Conservation (phyloP, 805 yeast genomes). For the Wickerhamiella brachini region DNA sequence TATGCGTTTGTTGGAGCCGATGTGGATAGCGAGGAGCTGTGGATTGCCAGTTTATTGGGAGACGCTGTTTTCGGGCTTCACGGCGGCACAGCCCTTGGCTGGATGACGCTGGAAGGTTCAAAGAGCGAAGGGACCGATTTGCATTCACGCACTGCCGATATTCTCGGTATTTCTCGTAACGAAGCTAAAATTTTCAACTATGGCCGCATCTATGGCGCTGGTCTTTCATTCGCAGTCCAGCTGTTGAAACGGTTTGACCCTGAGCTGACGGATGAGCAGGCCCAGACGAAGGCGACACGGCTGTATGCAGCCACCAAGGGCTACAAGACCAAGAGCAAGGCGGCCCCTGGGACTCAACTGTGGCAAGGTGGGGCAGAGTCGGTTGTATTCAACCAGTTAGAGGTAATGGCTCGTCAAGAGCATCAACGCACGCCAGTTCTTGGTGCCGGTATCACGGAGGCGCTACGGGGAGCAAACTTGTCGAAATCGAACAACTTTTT, state of each 20-base stretch:
- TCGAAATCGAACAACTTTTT: conserved; percentile 46
- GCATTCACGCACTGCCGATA: conserved; percentile 85
- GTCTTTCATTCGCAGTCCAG: conserved; percentile 78
- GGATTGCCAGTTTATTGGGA: conserved; percentile 95
- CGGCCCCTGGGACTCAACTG: conserved; percentile 15
- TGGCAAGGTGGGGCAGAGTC: conserved; percentile 86
- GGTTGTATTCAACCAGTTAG: conserved; percentile 77
- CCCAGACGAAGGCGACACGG: conserved; percentile 45
- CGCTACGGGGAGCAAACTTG: conserved; percentile 54
- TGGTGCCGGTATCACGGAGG: conserved; percentile 87
- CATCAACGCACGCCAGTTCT: conserved; percentile 80
- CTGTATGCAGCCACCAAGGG: conserved; percentile 84
- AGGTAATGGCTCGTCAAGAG: conserved; percentile 69
- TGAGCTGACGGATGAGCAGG: conserved; percentile 47
- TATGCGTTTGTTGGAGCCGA: conserved; percentile 95
- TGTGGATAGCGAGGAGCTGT: conserved; percentile 93
- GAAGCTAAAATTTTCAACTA: conserved; percentile 94
- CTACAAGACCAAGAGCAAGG: conserved; percentile 22
- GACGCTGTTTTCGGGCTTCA: conserved; percentile 81
- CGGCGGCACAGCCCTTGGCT: conserved; percentile 93
- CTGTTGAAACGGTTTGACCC: conserved; percentile 75
- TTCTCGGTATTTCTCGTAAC: conserved; percentile 75
- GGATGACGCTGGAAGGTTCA: conserved; percentile 98
- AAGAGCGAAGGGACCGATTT: conserved; percentile 85
- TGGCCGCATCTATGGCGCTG: conserved; percentile 97